Evolutionary conservation across 768 basidiomycete genomes (phyloP), one percentile per base, ranked within the genome.

Genomic region (Kwoniella newhampshirensis): DNA sequence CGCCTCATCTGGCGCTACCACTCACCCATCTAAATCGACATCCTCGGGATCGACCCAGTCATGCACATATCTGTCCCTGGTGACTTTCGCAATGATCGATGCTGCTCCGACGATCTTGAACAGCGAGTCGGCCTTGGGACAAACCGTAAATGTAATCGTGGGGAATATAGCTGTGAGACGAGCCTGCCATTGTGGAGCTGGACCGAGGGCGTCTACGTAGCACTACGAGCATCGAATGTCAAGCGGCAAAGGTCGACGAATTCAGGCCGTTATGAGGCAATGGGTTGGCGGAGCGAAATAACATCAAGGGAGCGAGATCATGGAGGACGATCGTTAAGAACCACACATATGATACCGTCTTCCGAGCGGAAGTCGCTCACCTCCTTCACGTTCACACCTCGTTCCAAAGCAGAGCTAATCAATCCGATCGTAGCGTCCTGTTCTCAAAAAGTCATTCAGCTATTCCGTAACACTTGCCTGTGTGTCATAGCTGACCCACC

Each of bases 101-200:
- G 94, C 96, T 5, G 96, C 96, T 20, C 91, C 87, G 57, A 99
- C 96, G 58, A 99, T 93, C 70, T 92, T 96, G 82, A 84, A 99
- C 60, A 89, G 85, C n/a, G 86, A 86, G 71, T 99, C 96, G 15
- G 96, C 96, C 77, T 99, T 97, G 25, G 85, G 84, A 9, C 86
- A 83, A 21, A 99, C 96, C 0, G 89, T 92, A 73, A 99, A 93
- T 37, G 79, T 78, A 62, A 97, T 88, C 6, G 83, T 85, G 0
- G 90, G 89, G 75, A 97, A 99, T 28, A 86, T 70, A 6, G 81
- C 81, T 12, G 88, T 86, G 2, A 99, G 83, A 68, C 89, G 87
- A 21, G 83, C 81, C 78, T 96, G 85, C 77, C 96, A 98, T 43
- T 86, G 86, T 17, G 84, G 83, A 1, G 91, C 87, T 15, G 84